phyloP scores from a whole-genome alignment of 1,284 basidiomycete genomes.

The Cerioporus squamosus region DNA sequence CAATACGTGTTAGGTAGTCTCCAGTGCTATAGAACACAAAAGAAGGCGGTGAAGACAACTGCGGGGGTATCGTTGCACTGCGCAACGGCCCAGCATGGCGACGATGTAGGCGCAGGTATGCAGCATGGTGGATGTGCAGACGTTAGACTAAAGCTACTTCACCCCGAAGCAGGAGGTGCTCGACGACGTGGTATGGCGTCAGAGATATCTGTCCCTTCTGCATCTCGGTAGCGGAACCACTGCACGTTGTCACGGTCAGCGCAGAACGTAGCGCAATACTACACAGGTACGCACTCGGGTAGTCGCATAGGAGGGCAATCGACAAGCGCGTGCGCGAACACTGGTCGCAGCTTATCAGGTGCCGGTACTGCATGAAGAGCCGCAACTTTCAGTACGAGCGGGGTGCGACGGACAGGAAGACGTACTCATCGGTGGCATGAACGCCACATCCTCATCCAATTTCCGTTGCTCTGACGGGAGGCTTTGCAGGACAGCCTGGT shows the following conservation, averaged over 20 bases:
- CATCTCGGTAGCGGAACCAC: conserved; percentile 66
- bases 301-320: conserved; percentile 73
- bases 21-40: too few species aligned
- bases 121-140: not conserved
- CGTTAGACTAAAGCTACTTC: conserved; percentile 71
- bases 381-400: not conserved
- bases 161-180: conserved; percentile 68
- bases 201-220: conserved; percentile 73
- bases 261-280: not conserved
- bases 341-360: conserved; percentile 75
- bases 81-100: too few species aligned
- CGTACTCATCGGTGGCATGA: conserved; percentile 81
- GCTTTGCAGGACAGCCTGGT: conserved; percentile 75
- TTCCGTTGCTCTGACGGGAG: conserved; percentile 76
- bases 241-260: conserved; percentile 31
- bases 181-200: conserved; percentile 70
- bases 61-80: too few species aligned
- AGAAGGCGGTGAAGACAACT: too few species aligned
- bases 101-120: not conserved
- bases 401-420: conserved; percentile 13
- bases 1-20: too few species aligned
- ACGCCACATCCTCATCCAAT: conserved; percentile 73
- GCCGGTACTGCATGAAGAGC: conserved; percentile 57
- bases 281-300: conserved; percentile 62
- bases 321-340: conserved; percentile 79